Conservation (phyloP, 768 basidiomycete species). For the Hortiboletus flavorubellus region DNA sequence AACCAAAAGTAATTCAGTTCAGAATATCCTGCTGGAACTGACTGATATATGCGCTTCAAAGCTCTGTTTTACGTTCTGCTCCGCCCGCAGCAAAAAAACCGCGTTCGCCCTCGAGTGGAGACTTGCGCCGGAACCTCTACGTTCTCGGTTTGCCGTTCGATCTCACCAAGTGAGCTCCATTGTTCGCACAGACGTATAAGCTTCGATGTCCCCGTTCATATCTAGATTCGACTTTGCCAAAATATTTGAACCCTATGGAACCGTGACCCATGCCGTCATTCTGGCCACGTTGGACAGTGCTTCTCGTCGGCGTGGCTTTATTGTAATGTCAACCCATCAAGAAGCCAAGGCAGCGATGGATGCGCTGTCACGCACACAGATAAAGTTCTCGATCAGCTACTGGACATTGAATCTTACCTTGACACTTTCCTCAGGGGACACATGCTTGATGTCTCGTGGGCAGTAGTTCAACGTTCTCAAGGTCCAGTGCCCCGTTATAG, state of each 20-base stretch:
- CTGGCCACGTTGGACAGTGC: constrained; percentile 82
- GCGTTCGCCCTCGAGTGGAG: constrained; percentile 28
- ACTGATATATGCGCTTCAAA: constrained; percentile 28
- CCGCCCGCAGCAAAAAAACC: not conserved
- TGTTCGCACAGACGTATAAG: not conserved
- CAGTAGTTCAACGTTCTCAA: constrained; percentile 83
- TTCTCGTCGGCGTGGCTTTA: constrained; percentile 77
- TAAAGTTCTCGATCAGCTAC: constrained; percentile 49
- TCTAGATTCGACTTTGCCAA: constrained; percentile 52
- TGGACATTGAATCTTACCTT: not conserved
- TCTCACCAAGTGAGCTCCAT: constrained; percentile 59
- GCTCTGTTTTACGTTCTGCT: constrained; percentile 35
- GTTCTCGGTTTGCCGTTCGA: constrained; percentile 82
- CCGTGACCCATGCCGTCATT: constrained; percentile 73
- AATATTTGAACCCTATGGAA: constrained; percentile 63
- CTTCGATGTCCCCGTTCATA: not conserved
- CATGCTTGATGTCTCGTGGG: constrained; percentile 80
- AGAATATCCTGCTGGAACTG: not conserved
- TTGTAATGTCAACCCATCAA: constrained; percentile 73
- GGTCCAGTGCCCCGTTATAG: constrained; percentile 36
- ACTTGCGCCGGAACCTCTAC: constrained; percentile 73
- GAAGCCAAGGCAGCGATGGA: constrained; percentile 71
- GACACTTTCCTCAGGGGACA: constrained; percentile 50
- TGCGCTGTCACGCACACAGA: constrained; percentile 60
- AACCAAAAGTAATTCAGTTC: constrained; percentile 42